Evolutionary conservation across 2,329 filamentous ascomycete species (phyloP), one percentile per base, ranked within the genome.

Genomic region (Phialophora tarda): DNA sequence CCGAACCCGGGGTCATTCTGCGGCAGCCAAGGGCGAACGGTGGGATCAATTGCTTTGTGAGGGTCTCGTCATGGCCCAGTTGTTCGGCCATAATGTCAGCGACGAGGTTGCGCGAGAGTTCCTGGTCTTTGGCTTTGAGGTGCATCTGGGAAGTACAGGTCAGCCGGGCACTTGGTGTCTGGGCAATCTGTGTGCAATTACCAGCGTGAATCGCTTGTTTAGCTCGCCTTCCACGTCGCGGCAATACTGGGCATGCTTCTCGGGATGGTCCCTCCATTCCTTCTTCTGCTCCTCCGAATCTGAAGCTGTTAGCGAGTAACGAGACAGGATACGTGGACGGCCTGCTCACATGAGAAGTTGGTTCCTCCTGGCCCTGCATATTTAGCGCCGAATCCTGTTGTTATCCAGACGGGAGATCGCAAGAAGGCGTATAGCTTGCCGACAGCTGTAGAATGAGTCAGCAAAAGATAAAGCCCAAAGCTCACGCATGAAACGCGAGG

Each of bases 221-320:
- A 86, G 77, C 66, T 83, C 81, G 68, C 80, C 79, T 64, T 84
- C 81, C 61, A 83, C 77, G 58, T 80, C 77, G 69, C 81, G 82
- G 67, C 81, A 78, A 67, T 83, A 83, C 67, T 82, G 79, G 24
- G 81, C 60, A 50, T 69, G 59, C 48, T 79, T 77, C 34, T 78
- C 76, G 1, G 80, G 80, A 66, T 83, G 77, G 24, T 79, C 74
- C 4, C 69, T 72, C 73, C 82, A 82, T 41, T 71, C 74, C 62
- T 78, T 66, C 56, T 69, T 69, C 38, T 69, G 66, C 24, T 66
- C 68, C 58, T 70, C 70, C 0, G 70, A 59, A 32, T 70, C 65
- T 67, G 51, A 11, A 23, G 4, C 23, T 17, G 10, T 67, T 51
- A 64, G 60, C 21, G 34, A 17, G 48, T 34, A 50, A 28, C n/a